phyloP scores from a whole-genome alignment of 2,329 filamentous ascomycete genomes.

The Botrytis deweyae region DNA sequence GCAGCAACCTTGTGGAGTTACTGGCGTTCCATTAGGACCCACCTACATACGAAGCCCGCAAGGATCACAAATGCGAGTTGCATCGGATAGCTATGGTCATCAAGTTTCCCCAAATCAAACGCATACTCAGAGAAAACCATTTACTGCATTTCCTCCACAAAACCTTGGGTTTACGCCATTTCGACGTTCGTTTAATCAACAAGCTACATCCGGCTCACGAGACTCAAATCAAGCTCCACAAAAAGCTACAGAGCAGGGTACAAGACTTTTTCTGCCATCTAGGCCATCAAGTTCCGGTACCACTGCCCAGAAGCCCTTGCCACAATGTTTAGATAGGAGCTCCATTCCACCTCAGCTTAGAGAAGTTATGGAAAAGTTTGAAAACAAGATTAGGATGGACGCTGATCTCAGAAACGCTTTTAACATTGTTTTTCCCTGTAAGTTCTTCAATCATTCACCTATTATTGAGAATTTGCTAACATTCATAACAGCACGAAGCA shows the following conservation, averaged over 20 bases:
- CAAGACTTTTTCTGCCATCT: background rate
- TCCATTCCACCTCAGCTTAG: constrained; percentile 15
- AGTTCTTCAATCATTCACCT: background rate
- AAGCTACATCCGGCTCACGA: background rate
- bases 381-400: constrained; percentile 12
- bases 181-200: background rate
- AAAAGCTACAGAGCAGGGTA: background rate
- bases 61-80: background rate
- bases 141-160: background rate
- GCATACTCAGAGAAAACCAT: background rate
- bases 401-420: constrained; percentile 11
- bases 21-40: constrained; percentile 2
- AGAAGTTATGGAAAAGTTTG: constrained; percentile 14
- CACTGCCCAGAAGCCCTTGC: background rate
- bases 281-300: background rate
- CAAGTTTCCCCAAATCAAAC: background rate
- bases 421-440: constrained; percentile 15
- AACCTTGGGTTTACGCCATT: background rate
- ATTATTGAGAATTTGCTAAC: background rate
- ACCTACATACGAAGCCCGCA: background rate
- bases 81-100: background rate
- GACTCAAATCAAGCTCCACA: background rate
- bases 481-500: background rate
- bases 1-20: constrained; percentile 6
- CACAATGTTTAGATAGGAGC: background rate